These are phyloP conservation scores for Thalassiosira hispida DNA, from an alignment of 352 stramenopile species.

Conservation along the genomic window DNA sequence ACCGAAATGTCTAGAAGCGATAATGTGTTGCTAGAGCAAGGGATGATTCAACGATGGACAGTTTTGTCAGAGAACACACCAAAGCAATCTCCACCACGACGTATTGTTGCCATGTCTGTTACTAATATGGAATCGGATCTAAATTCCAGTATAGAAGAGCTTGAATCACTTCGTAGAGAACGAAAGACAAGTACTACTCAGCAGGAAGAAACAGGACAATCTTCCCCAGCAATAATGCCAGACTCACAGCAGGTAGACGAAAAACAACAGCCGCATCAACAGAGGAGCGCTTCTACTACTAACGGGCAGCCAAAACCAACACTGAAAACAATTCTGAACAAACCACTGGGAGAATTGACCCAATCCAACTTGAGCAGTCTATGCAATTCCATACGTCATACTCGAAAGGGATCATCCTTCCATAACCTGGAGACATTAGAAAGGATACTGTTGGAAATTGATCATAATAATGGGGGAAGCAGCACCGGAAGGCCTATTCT, in stretches of 20 bases:
- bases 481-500: slow-evolving; percentile 14
- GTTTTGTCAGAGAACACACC: slow-evolving; percentile 1
- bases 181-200: neutral
- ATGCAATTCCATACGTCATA: slow-evolving; percentile 46
- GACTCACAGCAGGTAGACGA: too few species aligned
- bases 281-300: too few species aligned
- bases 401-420: slow-evolving; percentile 24
- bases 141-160: slow-evolving; percentile 33
- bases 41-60: too few species aligned
- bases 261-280: too few species aligned
- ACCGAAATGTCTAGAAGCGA: too few species aligned
- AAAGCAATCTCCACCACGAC: neutral
- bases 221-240: neutral
- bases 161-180: slow-evolving; percentile 24
- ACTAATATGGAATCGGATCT: slow-evolving; percentile 16
- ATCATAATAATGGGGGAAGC: neutral
- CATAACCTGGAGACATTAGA: slow-evolving; percentile 35
- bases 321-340: slow-evolving; percentile 23
- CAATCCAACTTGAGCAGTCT: slow-evolving; percentile 22
- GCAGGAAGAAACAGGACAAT: neutral
- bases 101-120: slow-evolving; percentile 4
- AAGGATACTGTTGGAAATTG: slow-evolving; percentile 46
- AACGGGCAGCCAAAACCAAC: neutral
- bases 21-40: too few species aligned
- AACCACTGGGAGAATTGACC: slow-evolving; percentile 34